Evolutionary conservation across 805 yeast genomes (phyloP), one percentile per base, ranked within the genome.

Genomic region (Candida montana): DNA sequence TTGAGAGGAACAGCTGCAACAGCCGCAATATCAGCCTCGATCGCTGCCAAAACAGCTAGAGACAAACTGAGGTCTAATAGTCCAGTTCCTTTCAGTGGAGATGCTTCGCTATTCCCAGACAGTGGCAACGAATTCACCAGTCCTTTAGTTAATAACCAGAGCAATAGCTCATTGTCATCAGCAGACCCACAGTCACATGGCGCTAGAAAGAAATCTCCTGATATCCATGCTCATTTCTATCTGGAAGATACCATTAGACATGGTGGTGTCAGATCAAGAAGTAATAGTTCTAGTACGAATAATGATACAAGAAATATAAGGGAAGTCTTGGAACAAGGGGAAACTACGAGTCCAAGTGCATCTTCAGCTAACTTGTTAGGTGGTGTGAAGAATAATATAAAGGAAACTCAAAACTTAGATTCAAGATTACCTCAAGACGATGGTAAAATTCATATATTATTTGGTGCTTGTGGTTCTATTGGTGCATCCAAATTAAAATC

Each of bases 391-490:
- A n/a, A 31, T 5, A 33, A n/a, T 12, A 48, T 58, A 15, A 31
- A 59, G 58, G 35, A 64, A 61, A 38, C 65, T 18, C 60, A 71
- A 11, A 77, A 76, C 50, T 65, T 76, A 35, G 90, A 83, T 54
- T 77, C 82, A 4, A 68, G 83, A 10, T 62, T 80, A 45, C 83
- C 83, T 3, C 77, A 83, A 60, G 95, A 88, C 58, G 97, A 89
- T 62, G 91, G 88, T 11, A 89, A 88, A 58, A 71, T 86, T 45
- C 97, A 89, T 64, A 80, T 89, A 31, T 67, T 89, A 44, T 68
- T 89, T 45, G 96, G 93, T 11, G 89, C 89, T 28, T 87, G 95
- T 24, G 97, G 97, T 3, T 81, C 93, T 4, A 81, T 87, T 21
- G 91, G 95, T 18, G 81, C 91, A 4, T 75, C 81, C 46, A 87